These are phyloP conservation scores for Ziziphus jujuba DNA, from an alignment of 306 rosid species.

Conservation along the genomic window DNA sequence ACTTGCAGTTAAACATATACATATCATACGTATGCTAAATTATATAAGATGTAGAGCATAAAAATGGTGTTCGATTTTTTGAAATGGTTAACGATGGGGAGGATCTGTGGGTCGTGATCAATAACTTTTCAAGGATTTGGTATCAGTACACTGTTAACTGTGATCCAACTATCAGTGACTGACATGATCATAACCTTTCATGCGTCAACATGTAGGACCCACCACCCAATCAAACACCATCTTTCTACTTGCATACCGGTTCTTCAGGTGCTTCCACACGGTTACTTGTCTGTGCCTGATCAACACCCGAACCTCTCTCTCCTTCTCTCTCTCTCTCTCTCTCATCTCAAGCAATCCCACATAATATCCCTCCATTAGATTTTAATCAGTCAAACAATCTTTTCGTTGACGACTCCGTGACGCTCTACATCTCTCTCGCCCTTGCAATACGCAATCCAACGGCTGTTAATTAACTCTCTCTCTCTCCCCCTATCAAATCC, in stretches of 20 bases:
- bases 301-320: constrained; percentile 7
- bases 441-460: constrained; percentile 28
- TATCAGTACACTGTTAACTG: background rate
- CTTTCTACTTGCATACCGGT: constrained; percentile 13
- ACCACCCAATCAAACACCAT: background rate
- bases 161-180: background rate
- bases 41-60: too few species aligned
- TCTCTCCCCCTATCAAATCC: constrained; percentile 13
- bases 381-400: constrained; percentile 51
- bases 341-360: constrained; percentile 1
- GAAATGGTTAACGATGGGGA: background rate
- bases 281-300: constrained; percentile 21
- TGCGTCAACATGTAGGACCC: too few species aligned
- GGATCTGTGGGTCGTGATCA: constrained; percentile 8
- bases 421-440: constrained; percentile 14
- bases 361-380: background rate
- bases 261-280: constrained; percentile 29
- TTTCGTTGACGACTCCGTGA: constrained; percentile 65
- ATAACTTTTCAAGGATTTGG: constrained; percentile 6
- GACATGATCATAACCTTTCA: constrained; percentile 24
- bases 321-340: too few species aligned
- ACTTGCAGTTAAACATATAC: too few species aligned
- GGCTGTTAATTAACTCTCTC: constrained; percentile 23
- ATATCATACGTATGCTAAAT: too few species aligned
- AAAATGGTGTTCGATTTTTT: too few species aligned